Conservation (phyloP, 1,139 yeast species). For the Trichomonascaceae sp. region DNA sequence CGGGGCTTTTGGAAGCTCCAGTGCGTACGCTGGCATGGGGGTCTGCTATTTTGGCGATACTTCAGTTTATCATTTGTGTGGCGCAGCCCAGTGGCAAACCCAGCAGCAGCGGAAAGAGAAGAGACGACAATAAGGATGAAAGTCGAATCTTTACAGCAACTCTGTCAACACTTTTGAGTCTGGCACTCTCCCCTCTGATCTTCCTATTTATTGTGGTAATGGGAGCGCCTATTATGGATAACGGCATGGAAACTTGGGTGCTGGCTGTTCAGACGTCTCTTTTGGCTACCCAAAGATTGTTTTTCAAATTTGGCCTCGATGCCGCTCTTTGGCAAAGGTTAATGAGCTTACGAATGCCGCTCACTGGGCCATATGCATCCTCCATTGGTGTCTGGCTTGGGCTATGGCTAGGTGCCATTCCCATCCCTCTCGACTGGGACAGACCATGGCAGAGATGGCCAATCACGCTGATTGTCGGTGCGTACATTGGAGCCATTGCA, state of each 20-base stretch:
- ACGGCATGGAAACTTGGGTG: slow-evolving; percentile 44
- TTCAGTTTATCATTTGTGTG: too few relatives aligned
- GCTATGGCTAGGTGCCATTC: slow-evolving; percentile 87
- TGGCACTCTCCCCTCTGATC: slow-evolving; percentile 39
- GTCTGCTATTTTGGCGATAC: too few relatives aligned
- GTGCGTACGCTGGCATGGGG: too few relatives aligned
- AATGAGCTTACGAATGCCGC: slow-evolving; percentile 22
- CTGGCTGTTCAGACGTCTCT: slow-evolving; percentile 55
- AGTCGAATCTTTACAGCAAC: slow-evolving; percentile 19
- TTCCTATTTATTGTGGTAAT: slow-evolving; percentile 46
- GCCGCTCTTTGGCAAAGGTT: slow-evolving; percentile 34
- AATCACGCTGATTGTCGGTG: slow-evolving; percentile 75
- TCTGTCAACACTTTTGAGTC: slow-evolving; percentile 26
- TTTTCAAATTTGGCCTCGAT: slow-evolving; percentile 47
- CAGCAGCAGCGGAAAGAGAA: too few relatives aligned
- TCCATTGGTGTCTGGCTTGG: slow-evolving; percentile 49
- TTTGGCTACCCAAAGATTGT: slow-evolving; percentile 50
- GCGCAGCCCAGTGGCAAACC: too few relatives aligned
- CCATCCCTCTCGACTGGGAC: slow-evolving; percentile 96
- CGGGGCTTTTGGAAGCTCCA: too few relatives aligned
- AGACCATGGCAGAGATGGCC: slow-evolving; percentile 98
- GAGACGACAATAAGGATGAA: too few relatives aligned
- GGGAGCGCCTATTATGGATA: slow-evolving; percentile 71
- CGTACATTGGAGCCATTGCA: slow-evolving; percentile 42
- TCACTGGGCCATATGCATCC: slow-evolving; percentile 24